These are phyloP conservation scores for Jaenimonas drosophilae DNA, from an alignment of 208 protist genomes.

Conservation along the genomic window DNA sequence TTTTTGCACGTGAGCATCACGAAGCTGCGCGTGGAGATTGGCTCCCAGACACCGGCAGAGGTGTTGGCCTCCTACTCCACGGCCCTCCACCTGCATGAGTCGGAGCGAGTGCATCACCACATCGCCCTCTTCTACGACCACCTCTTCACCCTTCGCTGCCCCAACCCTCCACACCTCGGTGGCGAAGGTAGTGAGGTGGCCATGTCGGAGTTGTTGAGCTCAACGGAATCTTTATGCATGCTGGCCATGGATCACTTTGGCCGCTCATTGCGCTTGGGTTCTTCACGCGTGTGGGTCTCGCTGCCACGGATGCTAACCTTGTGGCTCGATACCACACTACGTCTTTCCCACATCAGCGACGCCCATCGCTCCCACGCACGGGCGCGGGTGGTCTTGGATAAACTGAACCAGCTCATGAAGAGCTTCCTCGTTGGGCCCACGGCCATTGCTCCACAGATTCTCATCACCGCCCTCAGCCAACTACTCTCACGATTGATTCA, in stretches of 20 bases:
- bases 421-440: conserved; percentile 5
- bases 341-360: not conserved
- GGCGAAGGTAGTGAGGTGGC: not conserved
- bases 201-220: not conserved
- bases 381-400: conserved; percentile 3
- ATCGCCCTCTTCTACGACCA: conserved; percentile 92
- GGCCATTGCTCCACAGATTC: conserved; percentile 30
- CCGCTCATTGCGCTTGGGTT: conserved; percentile 62
- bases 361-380: conserved; percentile 9
- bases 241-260: conserved; percentile 80
- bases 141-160: conserved; percentile 19
- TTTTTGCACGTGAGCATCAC: conserved; percentile 2
- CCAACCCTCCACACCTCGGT: conserved; percentile 3
- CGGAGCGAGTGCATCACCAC: conserved; percentile 86
- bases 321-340: conserved; percentile 82
- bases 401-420: conserved; percentile 22
- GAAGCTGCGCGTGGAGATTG: conserved; percentile 68
- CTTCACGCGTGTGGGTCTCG: conserved; percentile 81
- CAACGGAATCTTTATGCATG: conserved; percentile 20
- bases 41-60: conserved; percentile 63
- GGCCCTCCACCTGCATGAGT: conserved; percentile 48
- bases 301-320: conserved; percentile 94
- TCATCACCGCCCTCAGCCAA: conserved; percentile 78
- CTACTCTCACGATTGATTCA: conserved; percentile 88
- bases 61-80: conserved; percentile 73